Evolutionary conservation across 306 rosid genomes (phyloP).

Genomic region (Gleditsia sinensis): DNA sequence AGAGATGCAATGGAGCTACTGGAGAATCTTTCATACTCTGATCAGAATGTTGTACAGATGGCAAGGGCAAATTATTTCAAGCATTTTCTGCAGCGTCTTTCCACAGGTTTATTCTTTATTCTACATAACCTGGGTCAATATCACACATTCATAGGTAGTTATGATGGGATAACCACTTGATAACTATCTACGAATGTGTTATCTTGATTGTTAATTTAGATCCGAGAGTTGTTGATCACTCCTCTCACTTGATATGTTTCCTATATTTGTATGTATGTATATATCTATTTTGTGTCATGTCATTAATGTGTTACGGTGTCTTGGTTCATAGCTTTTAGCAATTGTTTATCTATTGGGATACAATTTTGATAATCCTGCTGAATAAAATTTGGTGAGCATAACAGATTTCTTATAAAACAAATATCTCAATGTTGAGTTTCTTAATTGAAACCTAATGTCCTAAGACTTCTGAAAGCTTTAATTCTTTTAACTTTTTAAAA

Average conservation of each 20-base stretch:
- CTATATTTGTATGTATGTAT: background rate
- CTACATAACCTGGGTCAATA: constrained; percentile 1
- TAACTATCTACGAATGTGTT: too few relatives aligned
- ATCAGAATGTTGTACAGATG: constrained; percentile 78
- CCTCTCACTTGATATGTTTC: too few relatives aligned
- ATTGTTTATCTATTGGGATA: background rate
- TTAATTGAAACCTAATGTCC: background rate
- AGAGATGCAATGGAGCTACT: constrained; percentile 68
- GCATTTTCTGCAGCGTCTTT: constrained; percentile 71
- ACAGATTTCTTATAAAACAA: background rate
- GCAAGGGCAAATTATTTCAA: constrained; percentile 83
- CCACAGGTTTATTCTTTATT: constrained; percentile 57
- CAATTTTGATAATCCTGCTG: background rate
- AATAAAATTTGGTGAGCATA: background rate
- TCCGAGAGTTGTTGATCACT: too few relatives aligned
- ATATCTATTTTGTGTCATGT: background rate
- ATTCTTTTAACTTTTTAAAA: background rate
- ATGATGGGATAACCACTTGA: too few relatives aligned
- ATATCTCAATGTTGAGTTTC: background rate
- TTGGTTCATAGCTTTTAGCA: background rate
- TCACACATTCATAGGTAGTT: too few relatives aligned
- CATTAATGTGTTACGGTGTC: background rate
- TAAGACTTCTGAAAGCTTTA: background rate
- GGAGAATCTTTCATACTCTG: constrained; percentile 71
- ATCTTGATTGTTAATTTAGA: too few relatives aligned